phyloP scores from a whole-genome alignment of 2,329 filamentous ascomycete genomes.

The Talaromyces sp. region DNA sequence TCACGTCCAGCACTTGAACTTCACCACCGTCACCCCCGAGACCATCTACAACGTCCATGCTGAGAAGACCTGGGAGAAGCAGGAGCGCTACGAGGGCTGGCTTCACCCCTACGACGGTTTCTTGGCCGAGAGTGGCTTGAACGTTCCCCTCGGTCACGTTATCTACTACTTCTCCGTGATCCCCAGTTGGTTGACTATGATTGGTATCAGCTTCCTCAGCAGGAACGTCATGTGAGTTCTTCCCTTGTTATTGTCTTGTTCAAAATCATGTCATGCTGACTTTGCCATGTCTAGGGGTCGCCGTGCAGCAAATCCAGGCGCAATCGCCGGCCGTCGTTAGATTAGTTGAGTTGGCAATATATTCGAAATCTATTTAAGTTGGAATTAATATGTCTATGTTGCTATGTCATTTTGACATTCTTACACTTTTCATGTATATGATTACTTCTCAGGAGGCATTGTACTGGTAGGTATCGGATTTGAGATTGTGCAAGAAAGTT shows the following conservation, averaged over 20 bases:
- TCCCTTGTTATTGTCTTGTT: background rate
- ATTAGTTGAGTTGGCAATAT: slow-evolving; percentile 14
- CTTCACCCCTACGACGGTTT: slow-evolving; percentile 60
- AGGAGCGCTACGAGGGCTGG: slow-evolving; percentile 52
- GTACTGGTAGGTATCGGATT: background rate
- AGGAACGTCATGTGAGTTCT: slow-evolving; percentile 58
- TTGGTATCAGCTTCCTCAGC: slow-evolving; percentile 58
- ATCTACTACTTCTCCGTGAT: slow-evolving; percentile 56
- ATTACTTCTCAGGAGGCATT: background rate
- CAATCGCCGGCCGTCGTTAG: slow-evolving; percentile 21
- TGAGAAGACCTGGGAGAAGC: slow-evolving; percentile 54
- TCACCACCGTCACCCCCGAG: slow-evolving; percentile 54
- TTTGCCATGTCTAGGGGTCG: slow-evolving; percentile 24
- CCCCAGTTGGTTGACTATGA: slow-evolving; percentile 63
- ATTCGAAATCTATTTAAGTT: slow-evolving; percentile 4
- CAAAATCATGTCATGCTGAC: background rate
- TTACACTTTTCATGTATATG: background rate
- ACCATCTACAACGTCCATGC: slow-evolving; percentile 56
- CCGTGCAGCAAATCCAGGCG: slow-evolving; percentile 26
- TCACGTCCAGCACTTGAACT: slow-evolving; percentile 54
- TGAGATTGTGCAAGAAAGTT: background rate
- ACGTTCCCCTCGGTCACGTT: slow-evolving; percentile 53
- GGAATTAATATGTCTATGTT: slow-evolving; percentile 13
- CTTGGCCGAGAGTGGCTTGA: slow-evolving; percentile 52
- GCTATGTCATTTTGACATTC: background rate